Base-by-base conservation (phyloP, 2,329 filamentous ascomycete species). In the Corynespora cassiicola region DNA sequence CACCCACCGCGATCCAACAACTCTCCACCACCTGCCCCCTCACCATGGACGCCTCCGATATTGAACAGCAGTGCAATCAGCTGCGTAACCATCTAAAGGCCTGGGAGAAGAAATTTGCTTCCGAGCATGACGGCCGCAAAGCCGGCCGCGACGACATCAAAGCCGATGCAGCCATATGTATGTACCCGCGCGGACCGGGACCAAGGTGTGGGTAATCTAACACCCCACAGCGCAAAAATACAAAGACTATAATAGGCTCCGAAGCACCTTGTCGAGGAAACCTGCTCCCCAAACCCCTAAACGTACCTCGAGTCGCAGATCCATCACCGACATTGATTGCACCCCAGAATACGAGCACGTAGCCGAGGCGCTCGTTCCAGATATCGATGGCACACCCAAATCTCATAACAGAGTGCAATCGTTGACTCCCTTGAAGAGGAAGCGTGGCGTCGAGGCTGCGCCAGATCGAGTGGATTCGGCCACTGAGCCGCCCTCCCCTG, bases 61-160 rank as follows among this genome's bases (percentile, higher is more conserved):
- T 58, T 10, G 56, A 66, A 31, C 45, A 66, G 83, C 94, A 57
- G 94, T 99, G 71, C 90, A 96, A 78, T 92, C 85, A 74, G 94
- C 71, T 90, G n/a, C 80, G 86, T n/a, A 70, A 74, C 23, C 82
- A 88, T 47, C 71, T 92, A 31, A 92, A 92, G 68, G 66, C 68
- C 50, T 94, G 87, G 84, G 88, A 94, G 63, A 81, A 75, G 48
- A 72, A 79, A 6, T 92, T 88, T 74, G 78, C 80, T 5, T 71
- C 72, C 16, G 65, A 73, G 11, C 78, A 91, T 58, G 73, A 71
- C 20, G 87, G 87, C 33, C 78, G 76, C 48, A 91, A 90, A 71
- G 85, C 88, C 4, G 74, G 77, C 32, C 79, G 86, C 40, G 79
- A 83, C n/a, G 87, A 90, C 57, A 90, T 92, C 73, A 90, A 89